phyloP scores from a whole-genome alignment of 2,329 filamentous ascomycete genomes.

The Dactylonectria macrodidyma region DNA sequence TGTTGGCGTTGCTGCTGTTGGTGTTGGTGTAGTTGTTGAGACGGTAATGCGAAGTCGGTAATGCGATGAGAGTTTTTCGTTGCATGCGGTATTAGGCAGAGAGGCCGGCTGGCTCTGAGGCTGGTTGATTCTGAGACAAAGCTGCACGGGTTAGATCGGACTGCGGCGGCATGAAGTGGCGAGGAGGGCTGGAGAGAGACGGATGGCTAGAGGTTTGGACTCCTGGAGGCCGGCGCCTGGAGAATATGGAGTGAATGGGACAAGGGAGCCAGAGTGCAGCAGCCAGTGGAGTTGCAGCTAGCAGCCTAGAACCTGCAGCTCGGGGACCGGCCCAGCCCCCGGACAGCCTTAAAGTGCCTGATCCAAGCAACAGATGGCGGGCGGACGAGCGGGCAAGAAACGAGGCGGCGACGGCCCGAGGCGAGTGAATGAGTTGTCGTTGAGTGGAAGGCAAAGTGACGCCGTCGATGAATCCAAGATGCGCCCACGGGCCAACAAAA shows the following conservation, averaged over 20 bases:
- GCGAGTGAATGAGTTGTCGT: neutral
- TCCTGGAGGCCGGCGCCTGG: neutral
- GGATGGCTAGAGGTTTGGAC: neutral
- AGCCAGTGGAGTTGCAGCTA: too few species aligned
- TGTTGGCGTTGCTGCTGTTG: too few species aligned
- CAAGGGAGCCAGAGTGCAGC: too few species aligned
- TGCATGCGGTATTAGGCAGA: neutral
- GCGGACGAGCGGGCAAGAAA: neutral
- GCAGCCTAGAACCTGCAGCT: conserved; percentile 8
- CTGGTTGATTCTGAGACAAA: neutral
- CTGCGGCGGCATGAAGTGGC: conserved; percentile 32
- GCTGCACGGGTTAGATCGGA: conserved; percentile 38
- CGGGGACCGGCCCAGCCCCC: conserved; percentile 26
- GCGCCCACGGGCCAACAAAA: neutral
- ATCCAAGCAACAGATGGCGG: neutral
- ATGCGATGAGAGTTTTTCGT: neutral
- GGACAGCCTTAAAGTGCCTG: conserved; percentile 3
- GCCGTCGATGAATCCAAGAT: neutral
- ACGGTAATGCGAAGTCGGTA: neutral
- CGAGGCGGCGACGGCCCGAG: neutral
- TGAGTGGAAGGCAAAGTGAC: neutral
- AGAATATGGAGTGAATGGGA: neutral
- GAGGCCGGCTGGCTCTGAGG: neutral
- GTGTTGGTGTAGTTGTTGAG: neutral
- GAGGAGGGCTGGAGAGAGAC: conserved; percentile 29